Evolutionary conservation across 1,284 basidiomycete genomes (phyloP), one percentile per base, ranked within the genome.

Genomic region (Kalmanozyma brasiliensis): DNA sequence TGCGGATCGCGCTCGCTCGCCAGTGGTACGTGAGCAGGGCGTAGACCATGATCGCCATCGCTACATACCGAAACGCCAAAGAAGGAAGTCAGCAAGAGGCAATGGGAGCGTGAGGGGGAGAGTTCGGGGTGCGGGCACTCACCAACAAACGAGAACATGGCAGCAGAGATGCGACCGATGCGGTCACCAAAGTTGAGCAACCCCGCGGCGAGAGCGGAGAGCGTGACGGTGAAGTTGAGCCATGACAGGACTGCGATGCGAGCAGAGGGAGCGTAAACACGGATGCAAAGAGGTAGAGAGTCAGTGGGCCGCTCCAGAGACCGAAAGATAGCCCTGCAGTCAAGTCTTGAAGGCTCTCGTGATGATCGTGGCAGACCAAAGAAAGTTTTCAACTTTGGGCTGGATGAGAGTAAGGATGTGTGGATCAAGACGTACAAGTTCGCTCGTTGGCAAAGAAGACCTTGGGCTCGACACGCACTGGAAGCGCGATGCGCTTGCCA

Each of bases 31-130:
- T 93, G 73, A 91, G 90, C 17, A 98, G 85, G 1, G 96, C 95
- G 83, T 97, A 98, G 29, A 93, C 83, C 95, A 98, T 98, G 72
- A 97, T 93, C 13, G 89, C 91, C 89, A 97, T 92, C 36, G 95
- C 94, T 95, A 77, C 32, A 10, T 4, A 22, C 17, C 26, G 26
- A 29, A n/a, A n/a, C n/a, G n/a, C n/a, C n/a, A n/a, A n/a, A 13
- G 44, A 20, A 36, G 19, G 22, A 1, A n/a, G 51, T 30, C 24
- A 49, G 26, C 11, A 29, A 7, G 11, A 29, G 26, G 26, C 7
- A 6, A 7, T 29, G 26, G 11, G 26, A 11, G 7, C 24, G n/a
- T 1, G 30, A 23, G 14, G 23, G n/a, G 13, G n/a, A 37, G 23
- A 30, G 23, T 26, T 20, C 32, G 3, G 45, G n/a, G 11, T 1